Evolutionary conservation across 2,329 filamentous ascomycete genomes (phyloP).

Genomic region (Pseudonectria foliicola): DNA sequence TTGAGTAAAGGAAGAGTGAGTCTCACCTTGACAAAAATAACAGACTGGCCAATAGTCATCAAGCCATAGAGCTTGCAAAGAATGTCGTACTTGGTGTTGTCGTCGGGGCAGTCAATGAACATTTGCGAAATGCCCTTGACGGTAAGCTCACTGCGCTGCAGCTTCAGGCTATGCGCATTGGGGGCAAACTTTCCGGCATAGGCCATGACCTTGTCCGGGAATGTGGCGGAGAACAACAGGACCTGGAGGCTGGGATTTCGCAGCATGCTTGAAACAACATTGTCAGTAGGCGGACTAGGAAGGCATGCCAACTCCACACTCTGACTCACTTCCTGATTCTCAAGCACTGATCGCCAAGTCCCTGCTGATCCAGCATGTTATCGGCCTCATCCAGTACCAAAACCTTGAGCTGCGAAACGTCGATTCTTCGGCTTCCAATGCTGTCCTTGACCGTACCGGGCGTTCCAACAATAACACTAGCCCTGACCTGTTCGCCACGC

Average conservation of each 20-base stretch:
- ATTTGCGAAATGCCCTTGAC: conserved; percentile 97
- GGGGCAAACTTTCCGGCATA: conserved; percentile 84
- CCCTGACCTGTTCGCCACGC: conserved; percentile 61
- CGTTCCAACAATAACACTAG: conserved; percentile 83
- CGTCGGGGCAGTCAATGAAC: conserved; percentile 84
- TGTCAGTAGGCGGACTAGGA: conserved; percentile 16
- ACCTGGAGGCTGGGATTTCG: conserved; percentile 66
- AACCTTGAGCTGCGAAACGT: conserved; percentile 65
- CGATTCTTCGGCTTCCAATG: conserved; percentile 68
- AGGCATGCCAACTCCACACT: background rate
- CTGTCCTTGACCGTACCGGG: conserved; percentile 89
- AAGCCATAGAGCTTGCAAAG: conserved; percentile 91
- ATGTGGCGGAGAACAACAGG: conserved; percentile 91
- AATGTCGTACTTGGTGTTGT: conserved; percentile 78
- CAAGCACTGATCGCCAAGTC: conserved; percentile 89
- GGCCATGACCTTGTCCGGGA: conserved; percentile 75
- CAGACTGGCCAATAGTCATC: conserved; percentile 93
- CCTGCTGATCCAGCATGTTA: conserved; percentile 97
- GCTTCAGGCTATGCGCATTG: conserved; percentile 75
- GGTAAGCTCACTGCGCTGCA: conserved; percentile 85
- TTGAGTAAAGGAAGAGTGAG: background rate
- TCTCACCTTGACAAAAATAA: conserved; percentile 88
- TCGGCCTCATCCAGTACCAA: conserved; percentile 95
- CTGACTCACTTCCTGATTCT: conserved; percentile 67
- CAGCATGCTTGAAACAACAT: conserved; percentile 51